phyloP scores from a whole-genome alignment of 805 yeast species.

The Maudiozyma pseudohumilis region DNA sequence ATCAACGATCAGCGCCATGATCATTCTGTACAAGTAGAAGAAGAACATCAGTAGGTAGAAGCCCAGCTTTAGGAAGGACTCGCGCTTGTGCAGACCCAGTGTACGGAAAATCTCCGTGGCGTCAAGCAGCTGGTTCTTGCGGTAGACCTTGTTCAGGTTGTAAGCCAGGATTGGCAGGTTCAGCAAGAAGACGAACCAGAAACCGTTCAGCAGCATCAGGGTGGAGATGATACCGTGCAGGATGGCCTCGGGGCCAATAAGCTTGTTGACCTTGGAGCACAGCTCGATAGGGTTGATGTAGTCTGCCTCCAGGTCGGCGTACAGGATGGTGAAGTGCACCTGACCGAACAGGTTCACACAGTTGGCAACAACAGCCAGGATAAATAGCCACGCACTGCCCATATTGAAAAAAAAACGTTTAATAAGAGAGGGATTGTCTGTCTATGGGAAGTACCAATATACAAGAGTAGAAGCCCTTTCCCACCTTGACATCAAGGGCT shows the following conservation, averaged over 20 bases:
- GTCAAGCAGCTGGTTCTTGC: slow-evolving; percentile 78
- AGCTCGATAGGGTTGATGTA: slow-evolving; percentile 95
- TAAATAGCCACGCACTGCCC: slow-evolving; percentile 33
- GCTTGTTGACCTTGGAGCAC: slow-evolving; percentile 83
- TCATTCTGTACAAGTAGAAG: slow-evolving; percentile 93
- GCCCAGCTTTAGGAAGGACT: slow-evolving; percentile 80
- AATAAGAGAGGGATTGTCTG: too few relatives aligned
- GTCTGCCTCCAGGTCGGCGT: slow-evolving; percentile 90
- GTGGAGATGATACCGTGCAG: slow-evolving; percentile 64
- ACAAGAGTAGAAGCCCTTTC: too few relatives aligned
- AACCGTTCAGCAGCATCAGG: slow-evolving; percentile 73
- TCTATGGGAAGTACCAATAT: too few relatives aligned
- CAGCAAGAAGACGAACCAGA: slow-evolving; percentile 81
- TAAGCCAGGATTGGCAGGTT: slow-evolving; percentile 77
- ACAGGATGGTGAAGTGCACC: slow-evolving; percentile 91
- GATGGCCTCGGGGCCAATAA: slow-evolving; percentile 83
- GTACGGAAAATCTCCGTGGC: slow-evolving; percentile 98
- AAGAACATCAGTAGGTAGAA: slow-evolving; percentile 88
- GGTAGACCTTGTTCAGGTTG: slow-evolving; percentile 70
- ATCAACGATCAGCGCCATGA: slow-evolving; percentile 76
- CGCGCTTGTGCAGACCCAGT: slow-evolving; percentile 84
- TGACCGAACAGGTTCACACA: slow-evolving; percentile 83
- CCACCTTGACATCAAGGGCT: too few relatives aligned
- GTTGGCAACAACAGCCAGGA: slow-evolving; percentile 71
- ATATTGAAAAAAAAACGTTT: too few relatives aligned